These are phyloP conservation scores for Globomyces pollinis-pini DNA, from an alignment of 192 early-diverging fungal genomes.

Conservation along the genomic window DNA sequence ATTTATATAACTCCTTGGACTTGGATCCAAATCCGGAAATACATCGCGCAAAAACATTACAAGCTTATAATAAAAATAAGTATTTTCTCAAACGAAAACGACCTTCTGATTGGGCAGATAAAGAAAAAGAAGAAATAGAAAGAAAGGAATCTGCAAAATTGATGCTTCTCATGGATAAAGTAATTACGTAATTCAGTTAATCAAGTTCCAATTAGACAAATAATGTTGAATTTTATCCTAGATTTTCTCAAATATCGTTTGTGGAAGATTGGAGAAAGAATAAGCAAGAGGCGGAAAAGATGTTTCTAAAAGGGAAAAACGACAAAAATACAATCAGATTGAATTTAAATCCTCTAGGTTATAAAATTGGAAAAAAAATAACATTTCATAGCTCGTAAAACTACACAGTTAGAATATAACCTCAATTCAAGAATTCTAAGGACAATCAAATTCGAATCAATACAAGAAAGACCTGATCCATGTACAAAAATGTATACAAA, in stretches of 20 bases:
- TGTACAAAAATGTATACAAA: not conserved
- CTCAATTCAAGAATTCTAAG: constrained; percentile 13
- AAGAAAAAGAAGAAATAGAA: constrained; percentile 20
- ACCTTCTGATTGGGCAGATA: constrained; percentile 17
- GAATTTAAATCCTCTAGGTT: not conserved
- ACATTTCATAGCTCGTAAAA: constrained; percentile 4
- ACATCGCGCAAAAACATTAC: not conserved
- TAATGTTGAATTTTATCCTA: not conserved
- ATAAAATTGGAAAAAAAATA: constrained; percentile 10
- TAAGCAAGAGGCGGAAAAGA: constrained; percentile 17
- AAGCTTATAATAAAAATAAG: constrained; percentile 17
- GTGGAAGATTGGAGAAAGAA: constrained; percentile 29
- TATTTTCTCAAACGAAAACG: constrained; percentile 19
- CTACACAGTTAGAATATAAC: constrained; percentile 8
- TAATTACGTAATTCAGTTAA: too few species aligned
- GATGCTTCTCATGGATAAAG: constrained; percentile 34
- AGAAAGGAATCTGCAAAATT: constrained; percentile 19
- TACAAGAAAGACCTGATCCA: not conserved
- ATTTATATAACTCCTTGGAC: not conserved
- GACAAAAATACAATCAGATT: constrained; percentile 22
- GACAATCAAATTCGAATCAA: constrained; percentile 10
- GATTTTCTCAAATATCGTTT: constrained; percentile 17
- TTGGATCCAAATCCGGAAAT: constrained; percentile 15
- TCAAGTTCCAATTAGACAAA: not conserved
- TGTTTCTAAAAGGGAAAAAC: constrained; percentile 13